Conservation (phyloP, 192 early-diverging fungal genomes). For the Rhizoclosmatium globosum region DNA sequence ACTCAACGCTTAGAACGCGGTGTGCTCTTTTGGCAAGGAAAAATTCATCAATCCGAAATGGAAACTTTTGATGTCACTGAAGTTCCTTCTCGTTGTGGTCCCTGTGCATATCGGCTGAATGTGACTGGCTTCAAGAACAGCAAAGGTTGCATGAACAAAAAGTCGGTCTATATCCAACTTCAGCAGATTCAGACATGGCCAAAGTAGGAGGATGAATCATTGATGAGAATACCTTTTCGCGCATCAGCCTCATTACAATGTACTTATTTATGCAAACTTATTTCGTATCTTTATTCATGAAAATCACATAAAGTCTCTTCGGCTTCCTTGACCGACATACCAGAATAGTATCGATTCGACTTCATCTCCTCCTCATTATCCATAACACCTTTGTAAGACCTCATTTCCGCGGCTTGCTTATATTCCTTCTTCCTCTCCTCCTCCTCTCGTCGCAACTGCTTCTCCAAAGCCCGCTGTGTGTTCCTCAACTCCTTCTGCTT, state of each 20-base stretch:
- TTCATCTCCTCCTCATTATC: slow-evolving; percentile 46
- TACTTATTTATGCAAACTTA: too few relatives aligned
- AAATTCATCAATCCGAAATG: neutral
- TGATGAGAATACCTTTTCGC: too few relatives aligned
- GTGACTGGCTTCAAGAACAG: neutral
- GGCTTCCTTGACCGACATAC: slow-evolving; percentile 13
- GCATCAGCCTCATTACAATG: too few relatives aligned
- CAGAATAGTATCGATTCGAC: slow-evolving; percentile 35
- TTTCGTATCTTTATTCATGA: too few relatives aligned
- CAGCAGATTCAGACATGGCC: too few relatives aligned
- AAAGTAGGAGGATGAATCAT: too few relatives aligned
- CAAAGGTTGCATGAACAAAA: neutral
- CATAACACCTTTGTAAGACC: slow-evolving; percentile 54
- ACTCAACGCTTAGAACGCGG: neutral
- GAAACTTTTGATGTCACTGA: neutral
- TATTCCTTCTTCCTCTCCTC: slow-evolving; percentile 50
- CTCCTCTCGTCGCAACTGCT: slow-evolving; percentile 52
- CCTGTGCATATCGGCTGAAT: neutral
- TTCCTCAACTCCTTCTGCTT: slow-evolving; percentile 53
- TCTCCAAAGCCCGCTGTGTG: slow-evolving; percentile 46
- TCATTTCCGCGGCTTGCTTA: slow-evolving; percentile 44
- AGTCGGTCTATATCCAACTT: too few relatives aligned
- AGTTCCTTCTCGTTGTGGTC: neutral
- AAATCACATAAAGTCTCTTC: slow-evolving; percentile 62
- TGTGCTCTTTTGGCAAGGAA: slow-evolving; percentile 4